Base-by-base conservation (phyloP, 1,284 basidiomycete species). In the Cutaneotrichosporon sp. region DNA sequence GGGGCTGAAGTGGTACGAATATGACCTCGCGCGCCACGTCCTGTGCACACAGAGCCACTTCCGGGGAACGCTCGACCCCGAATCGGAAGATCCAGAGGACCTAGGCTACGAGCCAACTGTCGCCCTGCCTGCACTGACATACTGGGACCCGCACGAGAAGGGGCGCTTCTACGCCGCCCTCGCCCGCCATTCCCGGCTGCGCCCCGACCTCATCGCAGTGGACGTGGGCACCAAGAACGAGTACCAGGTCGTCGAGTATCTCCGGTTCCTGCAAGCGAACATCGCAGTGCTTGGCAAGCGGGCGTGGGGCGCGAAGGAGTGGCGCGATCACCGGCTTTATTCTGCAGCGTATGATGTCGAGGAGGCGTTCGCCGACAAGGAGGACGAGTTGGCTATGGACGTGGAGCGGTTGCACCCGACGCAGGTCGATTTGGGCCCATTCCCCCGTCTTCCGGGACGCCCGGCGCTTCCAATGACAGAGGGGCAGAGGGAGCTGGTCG, bases 131-230 rank as follows among this genome's bases (percentile, higher is more conserved):
- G 12, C n/a, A 1, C 9, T 27, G 31, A 17, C n/a, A n/a, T 19
- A 7, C 25, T 91, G 88, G 88, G 81, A 82, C 4, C 63, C 78
- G 0, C 57, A 71, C 7, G 88, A 91, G 65, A 86, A 86, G 61
- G 75, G 81, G 12, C 59, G 66, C 0, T 88, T 91, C 72, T 90
- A 89, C 64, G 84, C 81, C 62, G 81, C 79, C 0, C 70, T 88
- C 14, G 66, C 77, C 14, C 67, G 81, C 0, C 77, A 85, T 67
- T 88, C 86, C n/a, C 79, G 84, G 20, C 73, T 82, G 17, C 76
- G 85, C 19, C 83, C 85, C 1, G 87, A 90, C 66, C 76, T 88
- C 41, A 84, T 88, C 49, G 81, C 85, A 0, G 75, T 72, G n/a
- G 79, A 80, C 46, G 74, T 87, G 31, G 50, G 57, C 5, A 81